Percentiles rank a stretch among this genome's conserved stretches.
Conservation (phyloP, 1,139 yeast species). For the Yamadazyma blattariae region DNA sequence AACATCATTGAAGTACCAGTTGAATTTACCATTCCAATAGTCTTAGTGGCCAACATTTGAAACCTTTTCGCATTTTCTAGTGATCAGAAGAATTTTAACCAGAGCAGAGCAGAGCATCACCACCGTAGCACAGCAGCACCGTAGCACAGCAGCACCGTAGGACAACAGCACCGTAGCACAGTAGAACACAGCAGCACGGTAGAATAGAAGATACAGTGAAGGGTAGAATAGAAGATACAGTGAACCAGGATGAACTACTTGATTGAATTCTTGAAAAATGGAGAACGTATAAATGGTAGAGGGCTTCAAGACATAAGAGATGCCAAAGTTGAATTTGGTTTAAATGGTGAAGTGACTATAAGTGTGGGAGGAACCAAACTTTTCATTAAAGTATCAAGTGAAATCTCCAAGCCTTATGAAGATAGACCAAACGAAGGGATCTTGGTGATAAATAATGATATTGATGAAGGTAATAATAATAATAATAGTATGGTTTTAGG, state of each 20-base stretch:
- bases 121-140: too few species aligned
- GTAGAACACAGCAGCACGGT: too few species aligned
- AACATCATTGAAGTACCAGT: too few species aligned
- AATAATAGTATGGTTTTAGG: too few species aligned
- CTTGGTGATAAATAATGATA: constrained; percentile 79
- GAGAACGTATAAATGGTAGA: constrained; percentile 70
- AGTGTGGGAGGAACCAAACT: constrained; percentile 72
- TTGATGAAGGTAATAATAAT: constrained; percentile 74
- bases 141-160: too few species aligned
- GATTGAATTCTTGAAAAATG: constrained; percentile 58
- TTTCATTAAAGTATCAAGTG: constrained; percentile 76
- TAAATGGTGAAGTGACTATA: constrained; percentile 80
- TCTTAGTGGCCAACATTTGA: too few species aligned
- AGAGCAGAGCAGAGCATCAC: too few species aligned
- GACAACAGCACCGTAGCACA: too few species aligned
- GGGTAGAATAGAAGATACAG: neutral
- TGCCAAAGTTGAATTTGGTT: constrained; percentile 64
- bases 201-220: too few species aligned
- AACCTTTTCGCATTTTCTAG: too few species aligned
- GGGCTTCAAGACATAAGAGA: constrained; percentile 59
- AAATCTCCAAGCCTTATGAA: constrained; percentile 78
- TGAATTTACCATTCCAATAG: too few species aligned
- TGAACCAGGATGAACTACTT: constrained; percentile 6
- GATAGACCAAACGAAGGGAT: constrained; percentile 94
- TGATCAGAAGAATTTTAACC: too few species aligned